phyloP scores from a whole-genome alignment of 441 rosid species.

The Raphanus hybrid region DNA sequence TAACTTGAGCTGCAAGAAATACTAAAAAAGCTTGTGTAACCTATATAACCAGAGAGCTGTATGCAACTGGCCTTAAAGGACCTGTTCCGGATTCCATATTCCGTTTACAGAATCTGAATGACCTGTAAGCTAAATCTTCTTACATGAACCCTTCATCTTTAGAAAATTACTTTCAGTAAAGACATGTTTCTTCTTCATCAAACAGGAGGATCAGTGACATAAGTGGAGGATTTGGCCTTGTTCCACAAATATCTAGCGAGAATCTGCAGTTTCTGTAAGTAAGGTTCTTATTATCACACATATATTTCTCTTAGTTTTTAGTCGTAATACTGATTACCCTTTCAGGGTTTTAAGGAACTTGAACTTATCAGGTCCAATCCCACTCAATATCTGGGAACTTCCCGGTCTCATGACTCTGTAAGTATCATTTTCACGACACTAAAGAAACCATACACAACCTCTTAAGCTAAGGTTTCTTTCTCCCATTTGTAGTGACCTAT shows the following conservation, averaged over 20 bases:
- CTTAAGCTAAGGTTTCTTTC: neutral
- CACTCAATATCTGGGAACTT: constrained; percentile 39
- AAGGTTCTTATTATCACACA: neutral
- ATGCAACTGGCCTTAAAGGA: constrained; percentile 37
- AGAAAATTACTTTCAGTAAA: too few species aligned
- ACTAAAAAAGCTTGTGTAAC: neutral
- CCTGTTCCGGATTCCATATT: constrained; percentile 42
- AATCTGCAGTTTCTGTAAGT: constrained; percentile 36
- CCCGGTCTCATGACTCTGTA: constrained; percentile 41
- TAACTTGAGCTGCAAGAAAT: too few species aligned
- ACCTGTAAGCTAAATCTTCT: constrained; percentile 29
- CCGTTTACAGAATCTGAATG: constrained; percentile 24
- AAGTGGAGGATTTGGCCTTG: constrained; percentile 18
- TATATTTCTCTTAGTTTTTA: neutral
- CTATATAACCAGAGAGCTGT: constrained; percentile 33
- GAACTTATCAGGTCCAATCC: constrained; percentile 40
- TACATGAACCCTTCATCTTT: too few species aligned
- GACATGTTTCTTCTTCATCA: too few species aligned
- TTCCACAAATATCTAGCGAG: constrained; percentile 39
- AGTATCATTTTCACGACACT: constrained; percentile 16
- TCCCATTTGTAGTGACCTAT: constrained; percentile 35
- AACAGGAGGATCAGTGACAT: constrained; percentile 43
- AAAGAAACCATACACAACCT: neutral
- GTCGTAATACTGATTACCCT: neutral
- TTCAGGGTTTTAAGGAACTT: constrained; percentile 41